phyloP scores from a whole-genome alignment of 768 basidiomycete species.

The Rhodosporidiobolus sp. region DNA sequence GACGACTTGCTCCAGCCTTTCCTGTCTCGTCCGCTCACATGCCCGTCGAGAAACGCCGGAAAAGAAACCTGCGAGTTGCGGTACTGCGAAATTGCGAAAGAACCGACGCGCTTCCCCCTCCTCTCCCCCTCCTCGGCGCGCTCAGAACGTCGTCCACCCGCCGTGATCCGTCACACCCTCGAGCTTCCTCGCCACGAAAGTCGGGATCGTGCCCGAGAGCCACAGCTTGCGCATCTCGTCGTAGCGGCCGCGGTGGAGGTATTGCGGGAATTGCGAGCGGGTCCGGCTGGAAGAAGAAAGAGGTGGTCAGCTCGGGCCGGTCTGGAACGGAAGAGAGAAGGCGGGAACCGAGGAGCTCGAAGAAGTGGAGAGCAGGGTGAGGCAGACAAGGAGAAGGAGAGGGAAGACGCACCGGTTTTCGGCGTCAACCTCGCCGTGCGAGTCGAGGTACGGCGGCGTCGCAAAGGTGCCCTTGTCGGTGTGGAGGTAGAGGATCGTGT shows the following conservation, averaged over 20 bases:
- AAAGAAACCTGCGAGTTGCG: too few species aligned
- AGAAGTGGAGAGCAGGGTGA: too few species aligned
- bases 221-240: constrained; percentile 88
- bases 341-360: too few species aligned
- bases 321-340: too few species aligned
- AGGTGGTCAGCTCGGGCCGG: not conserved
- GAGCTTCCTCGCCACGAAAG: constrained; percentile 78
- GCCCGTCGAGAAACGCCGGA: too few species aligned
- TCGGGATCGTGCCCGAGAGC: constrained; percentile 86
- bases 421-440: constrained; percentile 87
- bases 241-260: constrained; percentile 75
- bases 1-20: too few species aligned
- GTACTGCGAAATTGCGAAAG: too few species aligned
- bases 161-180: constrained; percentile 56
- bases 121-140: too few species aligned
- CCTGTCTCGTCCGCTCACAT: too few species aligned
- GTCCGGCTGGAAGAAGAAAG: constrained; percentile 6
- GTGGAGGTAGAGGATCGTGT: constrained; percentile 82
- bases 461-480: constrained; percentile 84
- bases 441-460: constrained; percentile 85
- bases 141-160: constrained; percentile 21
- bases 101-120: too few species aligned
- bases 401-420: constrained; percentile 68
- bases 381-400: not conserved
- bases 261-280: constrained; percentile 59